phyloP scores from a whole-genome alignment of 306 rosid species.

The Ceratonia siliqua region DNA sequence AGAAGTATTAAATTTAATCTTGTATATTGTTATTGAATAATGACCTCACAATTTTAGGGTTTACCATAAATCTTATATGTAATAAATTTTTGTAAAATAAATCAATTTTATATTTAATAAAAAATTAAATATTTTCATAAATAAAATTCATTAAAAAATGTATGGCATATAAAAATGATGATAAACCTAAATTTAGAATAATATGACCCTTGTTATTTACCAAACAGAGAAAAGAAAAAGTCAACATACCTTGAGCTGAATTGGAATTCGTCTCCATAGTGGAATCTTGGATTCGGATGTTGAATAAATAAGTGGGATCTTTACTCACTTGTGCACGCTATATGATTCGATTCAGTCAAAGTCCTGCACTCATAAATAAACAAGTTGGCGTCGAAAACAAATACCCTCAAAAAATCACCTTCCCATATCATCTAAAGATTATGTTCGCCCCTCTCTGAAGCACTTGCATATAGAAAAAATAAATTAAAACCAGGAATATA shows the following conservation, averaged over 20 bases:
- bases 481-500: not conserved
- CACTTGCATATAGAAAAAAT: not conserved
- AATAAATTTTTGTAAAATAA: too few relatives aligned
- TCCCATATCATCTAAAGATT: constrained; percentile 14
- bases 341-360: constrained; percentile 23
- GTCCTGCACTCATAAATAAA: constrained; percentile 20
- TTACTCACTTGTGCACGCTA: not conserved
- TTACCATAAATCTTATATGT: too few relatives aligned
- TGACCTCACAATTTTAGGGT: too few relatives aligned
- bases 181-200: not conserved
- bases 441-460: constrained; percentile 16
- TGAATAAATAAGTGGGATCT: constrained; percentile 30
- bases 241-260: constrained; percentile 1
- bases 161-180: too few relatives aligned
- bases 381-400: constrained; percentile 26
- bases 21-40: too few relatives aligned
- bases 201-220: too few relatives aligned
- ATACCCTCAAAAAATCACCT: constrained; percentile 19
- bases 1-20: too few relatives aligned
- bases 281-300: constrained; percentile 18
- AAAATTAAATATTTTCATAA: too few relatives aligned
- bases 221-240: not conserved
- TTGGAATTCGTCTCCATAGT: constrained; percentile 12
- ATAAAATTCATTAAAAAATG: too few relatives aligned
- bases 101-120: too few relatives aligned